Evolutionary conservation across 2,329 filamentous ascomycete species (phyloP).

Genomic region (Penicillium polonicum): DNA sequence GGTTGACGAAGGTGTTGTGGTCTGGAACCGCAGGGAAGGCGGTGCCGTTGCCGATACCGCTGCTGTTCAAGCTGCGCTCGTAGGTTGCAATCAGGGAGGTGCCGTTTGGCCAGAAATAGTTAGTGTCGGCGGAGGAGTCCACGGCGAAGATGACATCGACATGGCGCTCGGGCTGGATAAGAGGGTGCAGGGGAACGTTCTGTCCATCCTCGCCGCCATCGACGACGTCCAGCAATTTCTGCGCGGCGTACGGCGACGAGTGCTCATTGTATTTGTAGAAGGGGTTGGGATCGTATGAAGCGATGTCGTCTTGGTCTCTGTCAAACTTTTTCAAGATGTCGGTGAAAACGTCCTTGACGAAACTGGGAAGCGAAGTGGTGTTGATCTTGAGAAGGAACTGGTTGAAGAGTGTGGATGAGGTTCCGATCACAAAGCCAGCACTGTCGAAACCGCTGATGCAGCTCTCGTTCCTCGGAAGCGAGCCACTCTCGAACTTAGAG

Average conservation of each 20-base stretch:
- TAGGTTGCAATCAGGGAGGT: slow-evolving; percentile 73
- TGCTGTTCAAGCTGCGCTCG: slow-evolving; percentile 58
- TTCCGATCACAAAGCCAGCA: slow-evolving; percentile 79
- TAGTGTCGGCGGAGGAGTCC: slow-evolving; percentile 73
- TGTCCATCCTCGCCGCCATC: slow-evolving; percentile 77
- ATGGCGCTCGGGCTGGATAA: slow-evolving; percentile 69
- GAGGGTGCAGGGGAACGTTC: slow-evolving; percentile 74
- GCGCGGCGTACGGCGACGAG: slow-evolving; percentile 57
- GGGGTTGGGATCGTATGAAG: slow-evolving; percentile 71
- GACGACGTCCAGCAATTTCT: slow-evolving; percentile 64
- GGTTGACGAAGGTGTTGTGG: slow-evolving; percentile 73
- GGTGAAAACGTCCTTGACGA: slow-evolving; percentile 54
- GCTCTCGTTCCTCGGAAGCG: slow-evolving; percentile 52
- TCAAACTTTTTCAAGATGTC: slow-evolving; percentile 51
- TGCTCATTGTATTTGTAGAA: slow-evolving; percentile 65
- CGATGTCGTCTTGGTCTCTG: slow-evolving; percentile 66
- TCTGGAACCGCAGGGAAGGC: slow-evolving; percentile 72
- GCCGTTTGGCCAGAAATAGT: slow-evolving; percentile 71
- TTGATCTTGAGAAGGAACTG: slow-evolving; percentile 67
- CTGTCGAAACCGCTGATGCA: slow-evolving; percentile 84
- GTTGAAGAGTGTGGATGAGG: slow-evolving; percentile 83
- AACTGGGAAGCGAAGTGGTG: slow-evolving; percentile 48
- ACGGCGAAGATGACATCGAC: slow-evolving; percentile 81
- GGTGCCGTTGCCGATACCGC: slow-evolving; percentile 63
- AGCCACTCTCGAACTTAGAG: slow-evolving; percentile 67